Evolutionary conservation across 306 rosid genomes (phyloP), one percentile per base, ranked within the genome.

Genomic region (Bauhinia variegata): DNA sequence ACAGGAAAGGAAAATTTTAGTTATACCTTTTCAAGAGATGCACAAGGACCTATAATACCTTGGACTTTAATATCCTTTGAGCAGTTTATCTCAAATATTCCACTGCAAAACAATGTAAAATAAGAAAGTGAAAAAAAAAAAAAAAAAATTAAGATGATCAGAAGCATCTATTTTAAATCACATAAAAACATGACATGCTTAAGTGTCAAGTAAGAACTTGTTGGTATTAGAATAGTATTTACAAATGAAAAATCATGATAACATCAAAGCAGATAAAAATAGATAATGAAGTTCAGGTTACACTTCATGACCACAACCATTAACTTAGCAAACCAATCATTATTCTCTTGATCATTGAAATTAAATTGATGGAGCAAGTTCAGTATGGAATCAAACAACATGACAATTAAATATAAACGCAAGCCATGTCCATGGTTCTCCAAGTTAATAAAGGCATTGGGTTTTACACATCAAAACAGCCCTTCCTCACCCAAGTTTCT

Each of bases 71-170:
- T 65, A 70, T 93, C 99, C 83, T 93, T 93, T 11, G 99, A 93
- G 86, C 97, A 93, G 83, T 93, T 93, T 73, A 93, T 77, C 85
- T 93, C 99, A 86, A 93, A 93, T 85, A 93, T 93, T 75, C 96
- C 99, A 85, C 99, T 93, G 84, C 83, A 86, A 42, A 66, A 50
- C 68, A 70, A 47, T 75, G 66, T 54, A 19, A n/a, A n/a, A n/a
- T n/a, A n/a, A n/a, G n/a, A n/a, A n/a, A n/a, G n/a, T n/a, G n/a
- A n/a, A n/a, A n/a, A n/a, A n/a, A n/a, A n/a, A n/a, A n/a, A n/a
- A n/a, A n/a, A n/a, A n/a, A n/a, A n/a, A n/a, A n/a, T n/a, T n/a
- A n/a, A n/a, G n/a, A n/a, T n/a, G n/a, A n/a, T n/a, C n/a, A n/a
- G n/a, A n/a, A n/a, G n/a, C n/a, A n/a, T n/a, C n/a, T 33, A 33